Base-by-base conservation (phyloP, 2,329 filamentous ascomycete genomes). In the Aureobasidium sp. region DNA sequence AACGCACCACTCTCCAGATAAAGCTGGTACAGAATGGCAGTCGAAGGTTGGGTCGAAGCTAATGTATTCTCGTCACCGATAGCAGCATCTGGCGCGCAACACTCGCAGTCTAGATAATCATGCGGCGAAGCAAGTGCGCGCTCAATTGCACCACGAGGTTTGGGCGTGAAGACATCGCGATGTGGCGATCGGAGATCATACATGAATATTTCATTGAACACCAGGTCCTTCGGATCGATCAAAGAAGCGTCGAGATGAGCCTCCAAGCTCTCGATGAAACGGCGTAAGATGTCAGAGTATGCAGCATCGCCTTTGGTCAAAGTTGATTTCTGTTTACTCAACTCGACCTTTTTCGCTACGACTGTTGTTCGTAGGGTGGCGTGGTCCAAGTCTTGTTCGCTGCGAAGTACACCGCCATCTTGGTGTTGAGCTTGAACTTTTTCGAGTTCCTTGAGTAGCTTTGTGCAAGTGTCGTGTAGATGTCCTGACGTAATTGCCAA, bases 321-420 rank as follows among this genome's bases (percentile, higher is more conserved):
- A 3, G 79, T 74, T 1, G 86, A 82, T 59, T 84, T 83, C 64
- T 90, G 84, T 58, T 82, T 85, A 68, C 85, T 88, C 35, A 93
- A 75, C 62, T 90, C 84, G 16, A 93, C 86, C 64, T 87, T 86
- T 63, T 91, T 86, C 14, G 86, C 86, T 47, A 91, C 81, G 27
- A 91, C 81, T 0, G 88, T 91, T 1, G 87, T 88, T 39, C 88
- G 78, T 35, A 88, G 70, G 38, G 85, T 81, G 58, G 81, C 83
- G 68, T 79, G 75, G 37, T 85, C 83, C 10, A 85, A 77, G 60
- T 84, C 84, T 66, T 93, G 86, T 64, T 84, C 85, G 69, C 84
- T 94, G 57, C 84, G 82, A 25, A 94, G 75, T 3, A 74, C 64
- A n/a, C 41, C 49, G 19, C 50, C 53, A 4, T 55, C 37, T 32